Evolutionary conservation across 768 basidiomycete genomes (phyloP), one percentile per base, ranked within the genome.

Genomic region (Leccinum subtestaceum): DNA sequence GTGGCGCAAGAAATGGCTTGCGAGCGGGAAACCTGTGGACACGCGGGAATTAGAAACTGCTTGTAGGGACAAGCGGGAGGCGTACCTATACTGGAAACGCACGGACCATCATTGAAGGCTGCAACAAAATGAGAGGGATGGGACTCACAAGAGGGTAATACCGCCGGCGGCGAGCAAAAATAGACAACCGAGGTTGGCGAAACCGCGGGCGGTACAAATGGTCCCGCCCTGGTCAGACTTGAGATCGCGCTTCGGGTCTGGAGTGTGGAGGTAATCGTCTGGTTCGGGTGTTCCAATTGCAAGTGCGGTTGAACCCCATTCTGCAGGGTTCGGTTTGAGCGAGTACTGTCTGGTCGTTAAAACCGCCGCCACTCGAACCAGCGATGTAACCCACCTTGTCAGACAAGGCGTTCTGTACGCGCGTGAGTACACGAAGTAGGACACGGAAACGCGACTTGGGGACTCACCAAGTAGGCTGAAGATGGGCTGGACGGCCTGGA

Each of bases 171-270:
- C 77, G n/a, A 92, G 78, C 50, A 89, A 57, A 55, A 81, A 70
- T 13, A 92, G 76, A 66, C 86, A 91, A 0, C 88, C 84, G 3
- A 87, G 76, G 65, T 92, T 92, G 3, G 77, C 77, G 47, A 89
- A 63, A 9, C 89, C 90, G 59, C 89, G 77, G 10, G 68, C 52
- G 17, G 88, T 88, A 57, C 83, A 83, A 53, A 91, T 78, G 51
- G 77, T 75, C 2, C 87, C 87, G 9, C 83, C 81, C 40, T 67
- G 70, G 67, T 88, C 84, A n/a, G 76, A 78, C 64, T 78, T 78
- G 48, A 77, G 67, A 61, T 87, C 83, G 19, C 82, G 76, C 32
- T 67, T 75, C 4, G 84, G 81, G 69, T 86, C 81, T 0, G 87
- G 87, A 62, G 82, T 84, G 65, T 89, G 87, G 3, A 89, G 76